Base-by-base conservation (phyloP, 345 rosid genomes). In the Gossypium sturtianum region DNA sequence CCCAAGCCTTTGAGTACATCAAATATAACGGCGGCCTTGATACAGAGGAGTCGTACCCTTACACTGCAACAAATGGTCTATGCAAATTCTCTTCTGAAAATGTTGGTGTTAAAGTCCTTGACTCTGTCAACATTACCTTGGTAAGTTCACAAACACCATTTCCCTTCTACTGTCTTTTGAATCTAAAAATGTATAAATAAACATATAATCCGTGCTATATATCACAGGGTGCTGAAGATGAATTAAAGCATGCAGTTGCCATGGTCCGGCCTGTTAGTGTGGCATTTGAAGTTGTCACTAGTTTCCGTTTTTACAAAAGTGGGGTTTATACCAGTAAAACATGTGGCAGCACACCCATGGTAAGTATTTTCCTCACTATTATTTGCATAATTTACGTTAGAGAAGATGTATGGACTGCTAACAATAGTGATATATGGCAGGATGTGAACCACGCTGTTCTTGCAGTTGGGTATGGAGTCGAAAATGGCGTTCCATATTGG, bases 381-480 rank as follows among this genome's bases (percentile, higher is more conserved):
- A 12, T 25, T 44, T 15, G 38, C 25, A 19, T 13, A 34, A 13
- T 45, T 67, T 1, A 38, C 22, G 71, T 67, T 47, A 5, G 7
- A 12, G 27, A 47, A 45, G 22, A 25, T 41, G n/a, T 67, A 43
- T 9, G 11, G 44, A 16, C 29, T 1, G 11, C 27, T 15, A 53
- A 57, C 62, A 57, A 22, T 10, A 27, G 29, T 27, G 62, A 11
- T 72, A 60, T 80, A 63, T 58, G 72, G 76, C 82, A 93, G 99
- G 99, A 95, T 71, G 98, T 95, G 88, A 95, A 95, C 92, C 99
- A 93, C 51, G 94, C 99, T 1, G 99, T 95, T 75, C 78, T 93
- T 76, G 99, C 96, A 8, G 94, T 95, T 47, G 99, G 99, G 15
- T 93, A 89, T 74, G 99, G 99, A 81, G 85, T 93, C 9, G 98